Conservation (phyloP, 139 green algal species). For the Asterochloris erici region DNA sequence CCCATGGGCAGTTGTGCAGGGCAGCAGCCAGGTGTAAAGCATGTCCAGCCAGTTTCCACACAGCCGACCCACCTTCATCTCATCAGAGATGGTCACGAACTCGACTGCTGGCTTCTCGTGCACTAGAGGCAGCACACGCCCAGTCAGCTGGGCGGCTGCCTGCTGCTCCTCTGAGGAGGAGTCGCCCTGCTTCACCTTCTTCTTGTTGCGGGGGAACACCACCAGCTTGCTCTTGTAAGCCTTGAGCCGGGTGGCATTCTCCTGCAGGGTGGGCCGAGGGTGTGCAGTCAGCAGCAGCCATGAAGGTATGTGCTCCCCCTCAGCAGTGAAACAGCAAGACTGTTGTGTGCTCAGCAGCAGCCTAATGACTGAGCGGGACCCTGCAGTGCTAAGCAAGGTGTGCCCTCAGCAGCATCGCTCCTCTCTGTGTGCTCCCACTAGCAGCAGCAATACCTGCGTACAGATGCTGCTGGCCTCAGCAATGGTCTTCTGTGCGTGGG, state of each 20-base stretch:
- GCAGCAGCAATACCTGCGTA: not conserved
- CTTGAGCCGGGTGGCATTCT: slow-evolving; percentile 94
- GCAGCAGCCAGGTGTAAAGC: too few species aligned
- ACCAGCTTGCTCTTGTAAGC: slow-evolving; percentile 95
- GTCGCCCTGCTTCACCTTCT: slow-evolving; percentile 95
- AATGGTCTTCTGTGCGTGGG: too few species aligned
- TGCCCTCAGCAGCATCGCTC: not conserved
- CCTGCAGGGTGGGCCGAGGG: slow-evolving; percentile 42
- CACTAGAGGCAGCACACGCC: slow-evolving; percentile 64
- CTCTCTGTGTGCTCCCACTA: not conserved
- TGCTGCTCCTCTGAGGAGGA: slow-evolving; percentile 65
- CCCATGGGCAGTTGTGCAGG: too few species aligned
- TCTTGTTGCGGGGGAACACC: slow-evolving; percentile 87
- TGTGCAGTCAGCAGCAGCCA: not conserved
- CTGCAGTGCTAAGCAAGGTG: not conserved
- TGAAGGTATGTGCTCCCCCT: not conserved
- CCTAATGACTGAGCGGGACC: not conserved
- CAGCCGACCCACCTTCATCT: slow-evolving; percentile 68
- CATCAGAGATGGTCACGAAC: slow-evolving; percentile 80
- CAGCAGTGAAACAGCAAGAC: not conserved
- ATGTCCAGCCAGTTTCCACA: too few species aligned
- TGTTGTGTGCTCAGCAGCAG: not conserved
- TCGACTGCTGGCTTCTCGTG: slow-evolving; percentile 60
- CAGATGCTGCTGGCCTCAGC: not conserved
- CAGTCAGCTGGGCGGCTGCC: slow-evolving; percentile 52